A percentile compares a stretch with the other conserved stretches of the same genome.
These are phyloP conservation scores for Pisolithus tinctorius DNA, from an alignment of 768 basidiomycete species.

Conservation along the genomic window DNA sequence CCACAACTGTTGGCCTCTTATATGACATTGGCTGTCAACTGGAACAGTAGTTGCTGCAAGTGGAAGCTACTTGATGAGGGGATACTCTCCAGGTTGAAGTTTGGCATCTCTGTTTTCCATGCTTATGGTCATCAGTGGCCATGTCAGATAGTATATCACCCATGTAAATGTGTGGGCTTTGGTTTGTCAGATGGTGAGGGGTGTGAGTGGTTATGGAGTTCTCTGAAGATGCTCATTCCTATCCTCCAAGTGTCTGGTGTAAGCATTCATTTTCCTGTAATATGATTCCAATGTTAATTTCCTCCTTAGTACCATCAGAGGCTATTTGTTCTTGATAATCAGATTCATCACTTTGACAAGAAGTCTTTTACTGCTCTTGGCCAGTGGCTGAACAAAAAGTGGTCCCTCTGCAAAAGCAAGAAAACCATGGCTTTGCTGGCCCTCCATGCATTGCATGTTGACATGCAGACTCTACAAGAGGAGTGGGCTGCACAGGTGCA, in stretches of 20 bases:
- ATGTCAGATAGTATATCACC: slow-evolving; percentile 31
- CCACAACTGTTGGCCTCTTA: too few species aligned
- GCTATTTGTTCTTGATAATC: slow-evolving; percentile 7
- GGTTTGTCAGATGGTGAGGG: slow-evolving; percentile 32
- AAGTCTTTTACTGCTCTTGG: neutral
- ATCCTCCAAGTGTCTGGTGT: slow-evolving; percentile 13
- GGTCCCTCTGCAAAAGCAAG: neutral
- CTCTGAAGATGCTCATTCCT: slow-evolving; percentile 15
- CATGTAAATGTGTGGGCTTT: slow-evolving; percentile 20
- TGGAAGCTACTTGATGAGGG: too few species aligned
- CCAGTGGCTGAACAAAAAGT: slow-evolving; percentile 4
- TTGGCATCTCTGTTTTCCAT: slow-evolving; percentile 26
- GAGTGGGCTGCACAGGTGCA: slow-evolving; percentile 2
- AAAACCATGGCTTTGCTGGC: neutral
- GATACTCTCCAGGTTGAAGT: neutral
- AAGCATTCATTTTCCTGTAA: neutral
- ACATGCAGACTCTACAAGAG: neutral
- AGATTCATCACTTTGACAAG: slow-evolving; percentile 1
- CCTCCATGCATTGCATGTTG: neutral
- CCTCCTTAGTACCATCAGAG: slow-evolving; percentile 5
- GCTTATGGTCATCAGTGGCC: slow-evolving; percentile 30
- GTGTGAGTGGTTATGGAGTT: slow-evolving; percentile 29
- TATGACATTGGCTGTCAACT: too few species aligned
- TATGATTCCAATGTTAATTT: neutral
- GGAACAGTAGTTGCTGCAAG: too few species aligned